Evolutionary conservation across 768 basidiomycete genomes (phyloP).

Genomic region (Phylloporus sp.): DNA sequence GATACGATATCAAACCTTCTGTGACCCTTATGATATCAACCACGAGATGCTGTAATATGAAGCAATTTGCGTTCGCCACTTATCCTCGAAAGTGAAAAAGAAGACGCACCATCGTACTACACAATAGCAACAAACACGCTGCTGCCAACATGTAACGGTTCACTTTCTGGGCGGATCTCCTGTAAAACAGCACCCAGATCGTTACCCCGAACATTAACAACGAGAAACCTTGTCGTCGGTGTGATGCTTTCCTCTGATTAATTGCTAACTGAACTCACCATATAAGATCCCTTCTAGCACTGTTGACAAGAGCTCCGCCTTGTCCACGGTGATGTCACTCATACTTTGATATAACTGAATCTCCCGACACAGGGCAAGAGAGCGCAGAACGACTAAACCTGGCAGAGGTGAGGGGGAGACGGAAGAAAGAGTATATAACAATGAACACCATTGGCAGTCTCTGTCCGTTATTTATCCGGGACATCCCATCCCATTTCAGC

Average conservation of each 20-base stretch:
- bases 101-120: slow-evolving; percentile 24
- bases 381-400: neutral
- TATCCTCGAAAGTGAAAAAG: neutral
- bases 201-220: slow-evolving; percentile 33
- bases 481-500: neutral
- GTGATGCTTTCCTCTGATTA: neutral
- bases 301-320: slow-evolving; percentile 5
- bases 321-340: neutral
- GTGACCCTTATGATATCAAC: slow-evolving; percentile 19
- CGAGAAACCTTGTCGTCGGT: slow-evolving; percentile 26
- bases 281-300: slow-evolving; percentile 12
- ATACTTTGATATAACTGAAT: neutral
- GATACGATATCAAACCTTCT: slow-evolving; percentile 21
- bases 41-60: slow-evolving; percentile 22
- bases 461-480: neutral
- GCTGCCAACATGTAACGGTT: slow-evolving; percentile 18
- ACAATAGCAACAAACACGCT: slow-evolving; percentile 18
- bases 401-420: neutral
- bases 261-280: slow-evolving; percentile 1
- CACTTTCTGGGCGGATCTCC: slow-evolving; percentile 4
- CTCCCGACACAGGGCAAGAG: neutral
- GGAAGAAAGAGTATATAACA: neutral
- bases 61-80: neutral
- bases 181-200: slow-evolving; percentile 18
- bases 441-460: neutral